Conservation (phyloP, 805 yeast species). For the Metschnikowia continentalis region DNA sequence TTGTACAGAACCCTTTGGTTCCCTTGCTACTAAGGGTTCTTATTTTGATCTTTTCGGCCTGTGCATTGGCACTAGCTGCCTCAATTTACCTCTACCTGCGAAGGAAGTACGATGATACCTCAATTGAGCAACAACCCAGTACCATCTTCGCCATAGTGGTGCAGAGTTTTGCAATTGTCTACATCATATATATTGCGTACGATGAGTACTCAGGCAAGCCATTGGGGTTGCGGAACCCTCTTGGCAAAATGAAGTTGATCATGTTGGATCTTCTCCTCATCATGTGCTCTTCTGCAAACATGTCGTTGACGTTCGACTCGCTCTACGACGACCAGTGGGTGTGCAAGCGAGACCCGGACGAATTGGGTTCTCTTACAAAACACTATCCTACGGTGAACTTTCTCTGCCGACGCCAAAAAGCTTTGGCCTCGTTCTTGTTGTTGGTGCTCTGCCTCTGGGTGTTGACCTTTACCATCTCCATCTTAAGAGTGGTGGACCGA, state of each 20-base stretch:
- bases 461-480: slow-evolving; percentile 75
- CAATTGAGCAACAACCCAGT: slow-evolving; percentile 73
- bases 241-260: slow-evolving; percentile 75
- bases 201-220: slow-evolving; percentile 95
- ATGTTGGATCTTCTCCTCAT: slow-evolving; percentile 82
- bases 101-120: slow-evolving; percentile 27
- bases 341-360: slow-evolving; percentile 33
- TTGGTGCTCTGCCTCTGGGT: slow-evolving; percentile 79
- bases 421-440: slow-evolving; percentile 74
- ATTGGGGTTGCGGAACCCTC: slow-evolving; percentile 80
- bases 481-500: slow-evolving; percentile 74
- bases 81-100: slow-evolving; percentile 46
- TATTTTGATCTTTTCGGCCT: slow-evolving; percentile 48
- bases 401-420: slow-evolving; percentile 75
- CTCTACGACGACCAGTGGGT: slow-evolving; percentile 82
- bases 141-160: slow-evolving; percentile 91
- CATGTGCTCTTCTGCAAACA: slow-evolving; percentile 82
- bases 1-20: slow-evolving; percentile 73
- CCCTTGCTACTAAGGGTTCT: slow-evolving; percentile 67
- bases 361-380: slow-evolving; percentile 16
- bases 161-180: slow-evolving; percentile 71
- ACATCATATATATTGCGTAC: slow-evolving; percentile 74
- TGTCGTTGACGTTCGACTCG: slow-evolving; percentile 81
- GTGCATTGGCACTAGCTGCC: slow-evolving; percentile 71
- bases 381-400: slow-evolving; percentile 35